These are phyloP conservation scores for Malassezia psittaci DNA, from an alignment of 1,284 basidiomycete genomes.

Conservation along the genomic window DNA sequence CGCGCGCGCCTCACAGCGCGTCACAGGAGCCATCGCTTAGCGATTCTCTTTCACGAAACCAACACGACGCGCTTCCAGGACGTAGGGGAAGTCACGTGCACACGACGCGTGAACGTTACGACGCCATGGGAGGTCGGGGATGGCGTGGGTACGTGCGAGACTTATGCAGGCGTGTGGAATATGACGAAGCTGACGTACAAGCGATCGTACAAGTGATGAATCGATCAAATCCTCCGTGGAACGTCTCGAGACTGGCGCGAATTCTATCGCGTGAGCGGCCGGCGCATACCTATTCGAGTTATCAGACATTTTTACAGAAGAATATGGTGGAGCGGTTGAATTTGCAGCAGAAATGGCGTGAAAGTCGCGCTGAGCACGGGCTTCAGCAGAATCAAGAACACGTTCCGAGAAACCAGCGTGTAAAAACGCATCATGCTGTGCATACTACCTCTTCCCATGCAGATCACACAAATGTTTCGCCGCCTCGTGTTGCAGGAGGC, in stretches of 20 bases:
- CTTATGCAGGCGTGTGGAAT: slow-evolving; percentile 2
- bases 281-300: slow-evolving; percentile 24
- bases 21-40: slow-evolving; percentile 9
- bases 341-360: not conserved
- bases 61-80: slow-evolving; percentile 9
- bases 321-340: slow-evolving; percentile 16
- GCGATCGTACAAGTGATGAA: slow-evolving; percentile 22
- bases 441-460: too few relatives aligned
- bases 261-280: slow-evolving; percentile 18
- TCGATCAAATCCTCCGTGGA: slow-evolving; percentile 19
- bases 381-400: not conserved
- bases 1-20: slow-evolving; percentile 18
- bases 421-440: not conserved
- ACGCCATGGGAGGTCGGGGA: not conserved
- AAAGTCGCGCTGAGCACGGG: not conserved
- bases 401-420: not conserved
- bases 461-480: not conserved
- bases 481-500: not conserved
- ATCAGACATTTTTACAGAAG: slow-evolving; percentile 23
- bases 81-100: slow-evolving; percentile 2
- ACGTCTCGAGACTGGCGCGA: slow-evolving; percentile 23
- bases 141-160: slow-evolving; percentile 3
- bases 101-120: not conserved
- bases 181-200: slow-evolving; percentile 4
- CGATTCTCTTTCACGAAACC: slow-evolving; percentile 4